A percentile compares a stretch with the other conserved stretches of the same genome.
phyloP scores from a whole-genome alignment of 176 grass and related monocot species.

The Oropetium thomaeum region DNA sequence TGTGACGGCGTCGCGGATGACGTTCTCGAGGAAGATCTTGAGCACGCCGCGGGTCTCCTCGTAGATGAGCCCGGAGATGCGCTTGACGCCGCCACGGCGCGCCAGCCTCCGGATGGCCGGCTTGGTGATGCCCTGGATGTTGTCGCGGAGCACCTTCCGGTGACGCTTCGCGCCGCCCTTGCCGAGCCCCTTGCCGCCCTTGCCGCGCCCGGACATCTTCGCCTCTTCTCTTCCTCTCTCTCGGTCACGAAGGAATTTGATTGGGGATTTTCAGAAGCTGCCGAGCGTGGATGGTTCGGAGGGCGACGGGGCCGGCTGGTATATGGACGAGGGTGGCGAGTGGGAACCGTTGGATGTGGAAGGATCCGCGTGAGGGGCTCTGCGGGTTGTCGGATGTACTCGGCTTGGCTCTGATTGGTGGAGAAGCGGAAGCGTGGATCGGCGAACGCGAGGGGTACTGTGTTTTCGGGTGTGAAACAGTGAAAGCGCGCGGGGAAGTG shows the following conservation, averaged over 20 bases:
- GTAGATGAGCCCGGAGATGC: slow-evolving; percentile 91
- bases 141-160: slow-evolving; percentile 81
- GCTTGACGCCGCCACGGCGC: slow-evolving; percentile 96
- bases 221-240: neutral
- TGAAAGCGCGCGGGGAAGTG: neutral
- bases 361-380: neutral
- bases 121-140: slow-evolving; percentile 98
- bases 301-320: neutral
- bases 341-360: neutral
- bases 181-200: slow-evolving; percentile 86
- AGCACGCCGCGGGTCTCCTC: slow-evolving; percentile 94
- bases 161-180: slow-evolving; percentile 91
- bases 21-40: slow-evolving; percentile 99
- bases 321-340: neutral
- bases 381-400: neutral
- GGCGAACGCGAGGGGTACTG: neutral
- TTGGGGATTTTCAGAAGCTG: neutral
- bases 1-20: slow-evolving; percentile 94
- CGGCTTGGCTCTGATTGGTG: neutral
- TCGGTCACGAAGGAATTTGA: neutral
- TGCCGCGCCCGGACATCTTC: slow-evolving; percentile 72
- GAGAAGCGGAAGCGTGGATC: neutral
- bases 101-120: slow-evolving; percentile 79
- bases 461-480: neutral
- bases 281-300: neutral